A percentile compares a stretch with the other conserved stretches of the same genome.
Evolutionary conservation across 305 asterid species (phyloP).

Genomic region (Euphrasia arctica): DNA sequence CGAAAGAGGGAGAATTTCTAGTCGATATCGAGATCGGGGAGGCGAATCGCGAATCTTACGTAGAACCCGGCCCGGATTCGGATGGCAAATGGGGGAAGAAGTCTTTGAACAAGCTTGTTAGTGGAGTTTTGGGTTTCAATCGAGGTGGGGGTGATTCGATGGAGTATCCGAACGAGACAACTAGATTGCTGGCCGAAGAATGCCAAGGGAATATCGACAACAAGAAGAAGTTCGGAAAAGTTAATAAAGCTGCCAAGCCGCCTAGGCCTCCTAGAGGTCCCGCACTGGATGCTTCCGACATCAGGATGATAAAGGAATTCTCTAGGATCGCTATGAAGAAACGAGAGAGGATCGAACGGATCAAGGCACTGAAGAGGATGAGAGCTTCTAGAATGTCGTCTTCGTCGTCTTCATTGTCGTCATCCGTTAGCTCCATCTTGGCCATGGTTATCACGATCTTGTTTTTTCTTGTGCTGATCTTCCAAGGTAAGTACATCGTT

Average conservation of each 20-base stretch:
- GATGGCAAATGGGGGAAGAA: constrained; percentile 23
- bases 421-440: constrained; percentile 40
- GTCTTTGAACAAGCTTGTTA: constrained; percentile 33
- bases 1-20: constrained; percentile 28
- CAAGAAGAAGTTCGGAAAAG: constrained; percentile 29
- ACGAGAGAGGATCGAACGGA: constrained; percentile 48
- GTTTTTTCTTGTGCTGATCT: constrained; percentile 48
- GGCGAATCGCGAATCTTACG: constrained; percentile 27
- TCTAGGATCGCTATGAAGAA: constrained; percentile 43
- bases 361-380: constrained; percentile 48
- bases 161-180: constrained; percentile 19
- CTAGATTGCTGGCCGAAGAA: constrained; percentile 31
- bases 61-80: constrained; percentile 4
- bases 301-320: constrained; percentile 50
- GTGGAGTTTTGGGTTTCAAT: constrained; percentile 35
- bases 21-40: constrained; percentile 45
- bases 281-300: constrained; percentile 51
- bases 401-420: constrained; percentile 25
- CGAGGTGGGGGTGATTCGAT: constrained; percentile 17
- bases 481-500: too few species aligned
- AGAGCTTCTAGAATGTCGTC: constrained; percentile 31
- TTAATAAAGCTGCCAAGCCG: constrained; percentile 46
- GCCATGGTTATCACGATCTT: constrained; percentile 53
- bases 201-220: constrained; percentile 26
- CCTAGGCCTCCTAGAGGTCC: constrained; percentile 77